Base-by-base conservation (phyloP, 495 filamentous ascomycete species). In the Sabuloglossum arenarium region DNA sequence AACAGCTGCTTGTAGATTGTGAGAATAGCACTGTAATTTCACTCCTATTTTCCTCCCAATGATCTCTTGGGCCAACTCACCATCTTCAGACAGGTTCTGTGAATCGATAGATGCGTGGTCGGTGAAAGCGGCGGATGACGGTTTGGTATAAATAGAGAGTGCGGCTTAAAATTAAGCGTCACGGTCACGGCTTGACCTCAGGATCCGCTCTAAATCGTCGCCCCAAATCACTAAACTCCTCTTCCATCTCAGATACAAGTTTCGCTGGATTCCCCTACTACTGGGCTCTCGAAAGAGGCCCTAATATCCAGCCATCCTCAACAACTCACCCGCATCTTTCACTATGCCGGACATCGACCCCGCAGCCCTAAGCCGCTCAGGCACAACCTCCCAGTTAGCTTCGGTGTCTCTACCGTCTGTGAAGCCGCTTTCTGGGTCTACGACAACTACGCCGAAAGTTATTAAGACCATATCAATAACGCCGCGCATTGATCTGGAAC, bases 401-500 rank as follows among this genome's bases (percentile, higher is more conserved):
- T n/a, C 37, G n/a, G 79, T 79, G 3, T 73, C 81, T 32, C 71
- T 78, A 45, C 65, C 83, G 30, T 63, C 76, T 54, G 73, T 75
- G 27, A 84, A 86, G 62, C 69, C 75, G 47, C 71, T 84, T 56
- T 75, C 75, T 55, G 68, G 77, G 43, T 76, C 76, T 24, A 72
- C 72, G 16, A 68, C 79, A 10, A 69, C 73, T 53, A 67, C 75
- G 11, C 73, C 77, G 16, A 70, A 85, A 74, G 69, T 68, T 55
- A 75, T 69, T 53, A 86, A 83, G 61, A 78, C 79, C 5, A 80
- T 79, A 58, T 81, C 83, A 73, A 72, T 77, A 50, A 75, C 80
- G 2, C 73, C 80, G 45, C 84, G 91, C 62, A 84, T 97, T 58
- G 89, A 98, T 64, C 71, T 94, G 25, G 89, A 96, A 65, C 85